phyloP scores from a whole-genome alignment of 2,329 filamentous ascomycete species.

The Trichoderma breve region DNA sequence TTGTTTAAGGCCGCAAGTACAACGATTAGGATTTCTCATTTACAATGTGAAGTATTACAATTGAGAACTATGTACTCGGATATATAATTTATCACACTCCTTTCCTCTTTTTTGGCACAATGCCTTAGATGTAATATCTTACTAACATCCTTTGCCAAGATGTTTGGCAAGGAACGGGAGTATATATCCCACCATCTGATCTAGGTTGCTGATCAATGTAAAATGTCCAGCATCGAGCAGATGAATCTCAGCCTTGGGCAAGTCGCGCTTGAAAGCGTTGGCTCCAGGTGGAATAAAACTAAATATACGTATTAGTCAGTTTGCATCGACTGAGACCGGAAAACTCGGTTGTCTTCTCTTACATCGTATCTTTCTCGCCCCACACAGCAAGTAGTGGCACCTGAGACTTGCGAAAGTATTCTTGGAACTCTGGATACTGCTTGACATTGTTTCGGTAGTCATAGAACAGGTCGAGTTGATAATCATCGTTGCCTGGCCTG shows the following conservation, averaged over 20 bases:
- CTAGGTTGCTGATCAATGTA: not conserved
- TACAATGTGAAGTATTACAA: too few relatives aligned
- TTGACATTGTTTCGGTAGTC: not conserved
- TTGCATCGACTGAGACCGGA: not conserved
- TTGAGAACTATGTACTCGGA: too few relatives aligned
- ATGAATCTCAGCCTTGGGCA: not conserved
- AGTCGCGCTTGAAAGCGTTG: not conserved
- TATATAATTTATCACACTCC: too few relatives aligned
- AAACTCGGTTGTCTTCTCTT: not conserved
- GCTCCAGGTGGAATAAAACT: not conserved
- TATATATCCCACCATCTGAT: not conserved
- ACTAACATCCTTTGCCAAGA: not conserved
- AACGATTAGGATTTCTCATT: too few relatives aligned
- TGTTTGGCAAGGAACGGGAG: not conserved
- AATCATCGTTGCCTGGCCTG: not conserved
- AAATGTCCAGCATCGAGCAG: not conserved
- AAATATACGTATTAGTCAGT: not conserved
- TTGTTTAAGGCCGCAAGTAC: too few relatives aligned
- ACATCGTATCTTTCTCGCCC: not conserved
- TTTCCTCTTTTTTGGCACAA: too few relatives aligned
- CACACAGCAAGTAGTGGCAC: not conserved
- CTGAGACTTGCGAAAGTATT: not conserved
- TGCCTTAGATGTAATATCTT: not conserved
- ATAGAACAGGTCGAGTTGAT: not conserved
- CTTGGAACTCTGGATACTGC: not conserved